Evolutionary conservation across 257 asterid genomes (phyloP).

Genomic region (Knoxia roxburghii): DNA sequence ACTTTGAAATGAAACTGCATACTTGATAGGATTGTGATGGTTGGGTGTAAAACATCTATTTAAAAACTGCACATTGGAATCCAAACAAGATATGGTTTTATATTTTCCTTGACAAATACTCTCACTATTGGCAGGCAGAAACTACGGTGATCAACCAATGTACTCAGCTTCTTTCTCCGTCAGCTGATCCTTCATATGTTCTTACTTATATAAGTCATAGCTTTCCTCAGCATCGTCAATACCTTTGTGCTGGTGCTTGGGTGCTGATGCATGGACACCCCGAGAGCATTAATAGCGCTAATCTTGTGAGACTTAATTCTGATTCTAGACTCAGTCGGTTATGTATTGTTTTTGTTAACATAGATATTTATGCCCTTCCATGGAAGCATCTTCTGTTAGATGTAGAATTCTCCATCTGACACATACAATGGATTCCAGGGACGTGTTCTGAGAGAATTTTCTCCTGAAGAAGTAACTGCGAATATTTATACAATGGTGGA

Average conservation of each 20-base stretch:
- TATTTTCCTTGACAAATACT: constrained; percentile 2
- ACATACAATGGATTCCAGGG: constrained; percentile 47
- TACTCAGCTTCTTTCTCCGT: constrained; percentile 80
- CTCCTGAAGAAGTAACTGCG: constrained; percentile 97
- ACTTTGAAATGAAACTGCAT: too few species aligned
- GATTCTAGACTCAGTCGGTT: constrained; percentile 6
- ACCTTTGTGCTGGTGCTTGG: constrained; percentile 99
- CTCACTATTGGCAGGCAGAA: constrained; percentile 64
- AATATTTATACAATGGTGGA: constrained; percentile 95
- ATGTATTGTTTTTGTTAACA: neutral
- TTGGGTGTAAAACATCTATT: neutral
- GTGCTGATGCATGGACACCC: constrained; percentile 87
- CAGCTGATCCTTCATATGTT: constrained; percentile 83
- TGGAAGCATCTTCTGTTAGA: neutral
- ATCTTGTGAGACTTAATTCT: constrained; percentile 54
- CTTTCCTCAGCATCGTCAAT: constrained; percentile 78
- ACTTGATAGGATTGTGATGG: neutral
- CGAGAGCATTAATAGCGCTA: constrained; percentile 80
- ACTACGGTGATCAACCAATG: constrained; percentile 86
- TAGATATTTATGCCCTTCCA: neutral
- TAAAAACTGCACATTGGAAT: neutral
- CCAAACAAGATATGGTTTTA: neutral
- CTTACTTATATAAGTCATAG: constrained; percentile 80
- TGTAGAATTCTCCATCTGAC: neutral
- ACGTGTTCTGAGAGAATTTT: constrained; percentile 83